These are phyloP conservation scores for Schoenoplectus triqueter DNA, from an alignment of 202 grass and related monocot genomes.

Conservation along the genomic window DNA sequence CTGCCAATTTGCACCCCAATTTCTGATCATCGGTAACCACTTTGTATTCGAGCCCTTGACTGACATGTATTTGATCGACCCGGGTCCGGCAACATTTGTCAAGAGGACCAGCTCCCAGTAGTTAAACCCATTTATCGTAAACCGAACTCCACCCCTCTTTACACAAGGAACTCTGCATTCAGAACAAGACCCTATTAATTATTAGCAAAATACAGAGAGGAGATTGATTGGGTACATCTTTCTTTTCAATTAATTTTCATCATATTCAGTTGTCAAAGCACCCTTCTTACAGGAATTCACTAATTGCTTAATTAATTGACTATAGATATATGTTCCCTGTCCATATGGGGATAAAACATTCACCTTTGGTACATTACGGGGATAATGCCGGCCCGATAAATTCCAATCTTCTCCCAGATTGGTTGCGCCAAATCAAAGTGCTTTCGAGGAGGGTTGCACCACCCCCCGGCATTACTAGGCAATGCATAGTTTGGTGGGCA, in stretches of 20 bases:
- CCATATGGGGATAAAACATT: not conserved
- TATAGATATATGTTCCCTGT: no score
- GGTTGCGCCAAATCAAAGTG: slow-evolving; percentile 64
- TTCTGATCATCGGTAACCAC: slow-evolving; percentile 48
- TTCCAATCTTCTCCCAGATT: slow-evolving; percentile 49
- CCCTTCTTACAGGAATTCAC: no score
- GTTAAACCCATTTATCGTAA: slow-evolving; percentile 50
- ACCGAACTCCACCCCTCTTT: slow-evolving; percentile 57
- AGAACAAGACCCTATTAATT: not conserved
- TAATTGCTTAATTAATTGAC: no score
- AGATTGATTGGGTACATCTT: not conserved
- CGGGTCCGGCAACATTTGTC: slow-evolving; percentile 57
- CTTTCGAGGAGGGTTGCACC: slow-evolving; percentile 59
- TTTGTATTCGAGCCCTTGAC: slow-evolving; percentile 41
- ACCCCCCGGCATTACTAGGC: slow-evolving; percentile 40
- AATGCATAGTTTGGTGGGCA: slow-evolving; percentile 56
- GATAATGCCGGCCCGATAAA: slow-evolving; percentile 48
- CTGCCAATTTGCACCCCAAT: slow-evolving; percentile 66
- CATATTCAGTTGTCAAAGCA: not conserved
- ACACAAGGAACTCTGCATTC: slow-evolving; percentile 46
- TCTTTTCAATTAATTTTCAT: slow-evolving; percentile 5
- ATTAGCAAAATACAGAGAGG: not conserved
- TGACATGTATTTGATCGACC: slow-evolving; percentile 45
- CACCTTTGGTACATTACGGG: slow-evolving; percentile 48
- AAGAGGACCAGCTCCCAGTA: slow-evolving; percentile 65